Conservation (phyloP, 1,284 basidiomycete genomes). For the Ceratobasidium sp. region DNA sequence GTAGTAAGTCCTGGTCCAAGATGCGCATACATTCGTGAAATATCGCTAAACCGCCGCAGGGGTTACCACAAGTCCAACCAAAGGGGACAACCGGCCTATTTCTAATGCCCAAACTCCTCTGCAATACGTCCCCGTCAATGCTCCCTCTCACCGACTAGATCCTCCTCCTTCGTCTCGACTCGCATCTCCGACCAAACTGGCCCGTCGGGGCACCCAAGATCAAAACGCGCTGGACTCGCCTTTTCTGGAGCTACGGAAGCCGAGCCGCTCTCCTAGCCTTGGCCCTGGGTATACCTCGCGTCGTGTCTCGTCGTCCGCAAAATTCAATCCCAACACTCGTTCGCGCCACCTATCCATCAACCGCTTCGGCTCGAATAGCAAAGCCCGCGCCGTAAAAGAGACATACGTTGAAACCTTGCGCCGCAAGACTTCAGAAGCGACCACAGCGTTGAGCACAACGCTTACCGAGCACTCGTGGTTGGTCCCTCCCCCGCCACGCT, state of each 20-base stretch:
- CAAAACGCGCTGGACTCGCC: conserved; percentile 35
- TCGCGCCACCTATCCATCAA: conserved; percentile 31
- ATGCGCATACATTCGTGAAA: conserved; percentile 35
- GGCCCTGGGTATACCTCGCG: not conserved
- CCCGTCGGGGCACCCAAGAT: not conserved
- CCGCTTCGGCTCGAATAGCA: not conserved
- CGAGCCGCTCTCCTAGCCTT: not conserved
- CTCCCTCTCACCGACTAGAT: not conserved
- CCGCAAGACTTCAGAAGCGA: conserved; percentile 33
- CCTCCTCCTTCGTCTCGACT: not conserved
- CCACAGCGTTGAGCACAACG: not conserved
- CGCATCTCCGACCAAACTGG: conserved; percentile 7
- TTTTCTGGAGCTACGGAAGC: conserved; percentile 17
- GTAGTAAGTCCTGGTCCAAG: not conserved
- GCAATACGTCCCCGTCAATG: not conserved
- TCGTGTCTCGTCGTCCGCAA: not conserved
- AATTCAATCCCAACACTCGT: not conserved
- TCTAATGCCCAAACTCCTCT: conserved; percentile 1
- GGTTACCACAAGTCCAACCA: not conserved
- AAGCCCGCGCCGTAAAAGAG: not conserved
- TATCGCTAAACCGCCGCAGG: not conserved
- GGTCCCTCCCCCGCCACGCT: conserved; percentile 17
- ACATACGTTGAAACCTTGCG: conserved; percentile 2
- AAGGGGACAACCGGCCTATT: not conserved
- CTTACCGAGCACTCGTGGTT: conserved; percentile 23